Percentiles rank a stretch among this genome's conserved stretches.
These are phyloP conservation scores for Cladorrhinum sp. DNA, from an alignment of 2,329 filamentous ascomycete species.

Conservation along the genomic window DNA sequence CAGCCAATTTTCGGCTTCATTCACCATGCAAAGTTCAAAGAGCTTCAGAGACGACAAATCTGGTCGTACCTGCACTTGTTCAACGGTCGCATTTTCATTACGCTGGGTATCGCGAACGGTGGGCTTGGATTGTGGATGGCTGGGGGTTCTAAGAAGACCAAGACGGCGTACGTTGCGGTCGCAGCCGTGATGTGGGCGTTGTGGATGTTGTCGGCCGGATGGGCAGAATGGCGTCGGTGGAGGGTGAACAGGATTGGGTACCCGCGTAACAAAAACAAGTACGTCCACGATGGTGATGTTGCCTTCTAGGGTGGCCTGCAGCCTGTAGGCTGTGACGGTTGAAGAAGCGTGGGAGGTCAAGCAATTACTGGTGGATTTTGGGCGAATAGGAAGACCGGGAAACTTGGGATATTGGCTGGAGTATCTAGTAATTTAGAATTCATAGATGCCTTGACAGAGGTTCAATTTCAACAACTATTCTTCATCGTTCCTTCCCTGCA, in stretches of 20 bases:
- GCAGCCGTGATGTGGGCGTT: constrained; percentile 20
- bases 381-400: no score
- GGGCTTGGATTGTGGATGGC: constrained; percentile 39
- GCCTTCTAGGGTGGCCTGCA: not conserved
- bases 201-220: constrained; percentile 20
- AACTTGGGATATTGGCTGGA: no score
- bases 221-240: constrained; percentile 15
- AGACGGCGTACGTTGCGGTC: constrained; percentile 19
- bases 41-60: constrained; percentile 35
- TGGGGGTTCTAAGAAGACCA: constrained; percentile 10
- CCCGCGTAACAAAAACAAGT: not conserved
- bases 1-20: constrained; percentile 43
- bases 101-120: constrained; percentile 45
- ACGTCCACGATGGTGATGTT: constrained; percentile 1
- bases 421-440: no score
- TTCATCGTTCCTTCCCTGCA: no score
- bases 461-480: no score
- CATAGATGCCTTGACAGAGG: no score
- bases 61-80: constrained; percentile 45
- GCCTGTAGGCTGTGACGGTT: not conserved
- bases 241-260: constrained; percentile 5
- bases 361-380: no score
- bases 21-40: constrained; percentile 45
- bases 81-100: constrained; percentile 40
- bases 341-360: not conserved